A percentile compares a stretch with the other conserved stretches of the same genome.
phyloP scores from a whole-genome alignment of 129 eudicot genomes.

The Oenanthe sinensis region DNA sequence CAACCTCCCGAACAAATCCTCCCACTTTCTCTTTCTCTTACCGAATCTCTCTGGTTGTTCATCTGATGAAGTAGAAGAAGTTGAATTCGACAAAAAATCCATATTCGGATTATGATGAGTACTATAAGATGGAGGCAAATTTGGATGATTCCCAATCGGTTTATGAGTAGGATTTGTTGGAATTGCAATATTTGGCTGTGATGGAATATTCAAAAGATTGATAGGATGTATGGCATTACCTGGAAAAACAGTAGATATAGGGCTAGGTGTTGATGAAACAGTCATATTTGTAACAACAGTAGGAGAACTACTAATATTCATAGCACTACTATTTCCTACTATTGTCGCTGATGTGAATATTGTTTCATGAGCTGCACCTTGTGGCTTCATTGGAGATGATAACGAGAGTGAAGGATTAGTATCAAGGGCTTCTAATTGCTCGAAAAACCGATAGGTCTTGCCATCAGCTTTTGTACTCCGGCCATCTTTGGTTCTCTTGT shows the following conservation, averaged over 20 bases:
- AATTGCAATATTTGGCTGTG: not conserved
- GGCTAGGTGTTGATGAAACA: slow-evolving; percentile 11
- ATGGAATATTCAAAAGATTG: not conserved
- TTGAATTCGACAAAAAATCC: slow-evolving; percentile 35
- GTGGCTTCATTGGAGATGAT: not conserved
- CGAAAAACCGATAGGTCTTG: slow-evolving; percentile 82
- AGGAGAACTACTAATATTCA: not conserved
- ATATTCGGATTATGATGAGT: not conserved
- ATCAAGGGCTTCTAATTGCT: slow-evolving; percentile 83
- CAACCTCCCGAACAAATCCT: slow-evolving; percentile 61
- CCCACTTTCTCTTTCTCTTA: slow-evolving; percentile 65
- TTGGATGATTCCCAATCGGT: not conserved
- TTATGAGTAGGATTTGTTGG: slow-evolving; percentile 24
- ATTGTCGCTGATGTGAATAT: not conserved
- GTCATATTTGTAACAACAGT: not conserved
- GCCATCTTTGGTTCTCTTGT: slow-evolving; percentile 82
- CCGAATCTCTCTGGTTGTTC: slow-evolving; percentile 47
- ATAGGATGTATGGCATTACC: not conserved
- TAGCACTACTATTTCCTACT: not conserved
- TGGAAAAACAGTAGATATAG: slow-evolving; percentile 3
- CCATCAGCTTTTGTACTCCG: slow-evolving; percentile 74
- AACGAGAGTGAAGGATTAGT: slow-evolving; percentile 17
- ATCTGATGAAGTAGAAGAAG: slow-evolving; percentile 75
- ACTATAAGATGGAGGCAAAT: slow-evolving; percentile 8
- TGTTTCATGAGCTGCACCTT: not conserved